Evolutionary conservation across 352 stramenopile genomes (phyloP), one percentile per base, ranked within the genome.

Genomic region (Phytophthora fragariaefolia): DNA sequence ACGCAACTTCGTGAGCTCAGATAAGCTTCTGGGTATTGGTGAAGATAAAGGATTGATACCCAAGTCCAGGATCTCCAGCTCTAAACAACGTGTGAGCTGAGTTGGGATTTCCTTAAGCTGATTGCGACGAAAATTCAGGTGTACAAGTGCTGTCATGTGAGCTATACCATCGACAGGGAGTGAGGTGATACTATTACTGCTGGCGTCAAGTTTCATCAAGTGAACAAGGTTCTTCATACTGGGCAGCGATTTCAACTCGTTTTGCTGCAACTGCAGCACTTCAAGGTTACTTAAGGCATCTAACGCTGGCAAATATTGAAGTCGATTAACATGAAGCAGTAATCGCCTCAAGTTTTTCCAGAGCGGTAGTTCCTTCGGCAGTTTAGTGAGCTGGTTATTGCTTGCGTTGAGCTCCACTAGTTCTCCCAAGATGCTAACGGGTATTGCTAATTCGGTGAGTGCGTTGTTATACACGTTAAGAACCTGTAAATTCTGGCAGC

Each of bases 401-500:
- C 81, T 90, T 23, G 89, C 59, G 28, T 91, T 96, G 40, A 96
- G 58, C 46, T 95, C 85, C 40, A 89, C 74, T 0, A 96, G 73
- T 7, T 85, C 72, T 4, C 54, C 72, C 2, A 96, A 74, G 12
- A 79, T 63, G 24, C 69, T 79, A 22, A 95, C 74, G 1, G 73
- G 74, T 10, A 58, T 59, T 26, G 71, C 71, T 4, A 96, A 69
- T 4, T 77, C 70, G 30, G 55, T 75, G 46, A 96, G 77, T 32
- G 56, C 58, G 59, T 95, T 96, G 73, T 93, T 92, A 71, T 90
- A 94, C 20, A 94, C 66, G 46, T 94, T 94, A 20, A 94, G 40
- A 20, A 91, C 51, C 13, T 69, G 65, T 12, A 96, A 69, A 6
- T 73, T 68, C 10, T 61, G 55, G 64, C 86, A 96, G 13, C 61